Evolutionary conservation across 2,329 filamentous ascomycete species (phyloP).

Genomic region (Exophiala viscosa): DNA sequence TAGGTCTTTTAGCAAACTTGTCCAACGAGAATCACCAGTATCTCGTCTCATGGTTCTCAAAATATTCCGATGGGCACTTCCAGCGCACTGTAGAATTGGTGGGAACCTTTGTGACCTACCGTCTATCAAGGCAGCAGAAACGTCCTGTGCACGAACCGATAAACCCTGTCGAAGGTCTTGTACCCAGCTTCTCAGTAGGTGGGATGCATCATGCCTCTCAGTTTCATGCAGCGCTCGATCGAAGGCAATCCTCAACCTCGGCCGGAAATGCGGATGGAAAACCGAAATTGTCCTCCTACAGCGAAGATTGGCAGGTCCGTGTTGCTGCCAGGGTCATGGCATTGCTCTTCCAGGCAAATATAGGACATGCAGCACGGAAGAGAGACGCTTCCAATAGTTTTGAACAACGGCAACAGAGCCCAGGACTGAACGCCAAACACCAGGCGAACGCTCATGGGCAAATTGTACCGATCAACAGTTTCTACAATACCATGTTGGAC

Average conservation of each 20-base stretch:
- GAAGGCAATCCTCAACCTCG: slow-evolving; percentile 47
- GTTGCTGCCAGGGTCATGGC: slow-evolving; percentile 76
- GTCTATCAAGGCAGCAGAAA: slow-evolving; percentile 67
- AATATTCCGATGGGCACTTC: slow-evolving; percentile 65
- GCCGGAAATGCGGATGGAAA: slow-evolving; percentile 50
- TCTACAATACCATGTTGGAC: slow-evolving; percentile 83
- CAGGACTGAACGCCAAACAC: slow-evolving; percentile 38
- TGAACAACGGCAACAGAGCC: slow-evolving; percentile 36
- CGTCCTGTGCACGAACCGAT: slow-evolving; percentile 50
- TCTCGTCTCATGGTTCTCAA: slow-evolving; percentile 73
- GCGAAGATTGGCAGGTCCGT: slow-evolving; percentile 85
- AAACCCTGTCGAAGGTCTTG: slow-evolving; percentile 63
- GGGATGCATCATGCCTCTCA: slow-evolving; percentile 60
- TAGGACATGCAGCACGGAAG: slow-evolving; percentile 44
- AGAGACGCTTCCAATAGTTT: slow-evolving; percentile 32
- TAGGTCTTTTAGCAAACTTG: slow-evolving; percentile 75
- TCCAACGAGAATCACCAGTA: slow-evolving; percentile 72
- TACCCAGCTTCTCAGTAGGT: slow-evolving; percentile 68
- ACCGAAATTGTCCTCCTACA: slow-evolving; percentile 57
- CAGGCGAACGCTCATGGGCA: slow-evolving; percentile 56
- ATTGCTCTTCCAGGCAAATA: slow-evolving; percentile 78
- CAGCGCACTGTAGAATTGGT: slow-evolving; percentile 71
- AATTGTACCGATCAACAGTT: slow-evolving; percentile 73
- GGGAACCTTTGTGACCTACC: slow-evolving; percentile 74
- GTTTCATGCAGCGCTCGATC: slow-evolving; percentile 71